These are phyloP conservation scores for Coemansia sp. DNA, from an alignment of 192 early-diverging fungal genomes.

Conservation along the genomic window DNA sequence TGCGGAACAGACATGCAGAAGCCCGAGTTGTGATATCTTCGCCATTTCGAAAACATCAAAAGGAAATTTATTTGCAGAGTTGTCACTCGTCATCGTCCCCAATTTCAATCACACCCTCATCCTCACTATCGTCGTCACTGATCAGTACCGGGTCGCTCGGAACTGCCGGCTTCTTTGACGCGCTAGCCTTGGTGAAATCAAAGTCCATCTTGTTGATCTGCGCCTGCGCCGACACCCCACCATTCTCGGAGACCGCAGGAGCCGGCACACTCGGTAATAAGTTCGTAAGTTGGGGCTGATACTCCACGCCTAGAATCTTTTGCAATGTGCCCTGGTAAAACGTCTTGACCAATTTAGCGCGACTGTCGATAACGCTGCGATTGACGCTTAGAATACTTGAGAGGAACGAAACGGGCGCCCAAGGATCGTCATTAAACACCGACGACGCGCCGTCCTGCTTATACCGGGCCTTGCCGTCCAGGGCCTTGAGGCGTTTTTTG, in stretches of 20 bases:
- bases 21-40: not conserved
- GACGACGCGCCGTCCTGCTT: not conserved
- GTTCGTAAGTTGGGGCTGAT: constrained; percentile 32
- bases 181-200: constrained; percentile 12
- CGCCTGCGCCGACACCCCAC: constrained; percentile 12
- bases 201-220: constrained; percentile 28
- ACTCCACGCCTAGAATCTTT: constrained; percentile 28
- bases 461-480: constrained; percentile 15
- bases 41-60: not conserved
- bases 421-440: constrained; percentile 33
- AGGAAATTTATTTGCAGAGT: not conserved
- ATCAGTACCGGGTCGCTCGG: not conserved
- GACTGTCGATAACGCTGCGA: constrained; percentile 12
- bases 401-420: constrained; percentile 48
- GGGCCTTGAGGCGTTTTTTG: constrained; percentile 23
- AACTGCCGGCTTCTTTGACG: not conserved
- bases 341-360: constrained; percentile 13
- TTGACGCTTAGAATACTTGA: constrained; percentile 41
- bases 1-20: not conserved
- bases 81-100: not conserved
- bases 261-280: constrained; percentile 6
- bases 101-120: not conserved
- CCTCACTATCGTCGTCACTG: constrained; percentile 4
- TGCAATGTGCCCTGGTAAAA: constrained; percentile 46
- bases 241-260: not conserved